These are phyloP conservation scores for Phytomonas sp. DNA, from an alignment of 208 protist genomes.

Conservation along the genomic window DNA sequence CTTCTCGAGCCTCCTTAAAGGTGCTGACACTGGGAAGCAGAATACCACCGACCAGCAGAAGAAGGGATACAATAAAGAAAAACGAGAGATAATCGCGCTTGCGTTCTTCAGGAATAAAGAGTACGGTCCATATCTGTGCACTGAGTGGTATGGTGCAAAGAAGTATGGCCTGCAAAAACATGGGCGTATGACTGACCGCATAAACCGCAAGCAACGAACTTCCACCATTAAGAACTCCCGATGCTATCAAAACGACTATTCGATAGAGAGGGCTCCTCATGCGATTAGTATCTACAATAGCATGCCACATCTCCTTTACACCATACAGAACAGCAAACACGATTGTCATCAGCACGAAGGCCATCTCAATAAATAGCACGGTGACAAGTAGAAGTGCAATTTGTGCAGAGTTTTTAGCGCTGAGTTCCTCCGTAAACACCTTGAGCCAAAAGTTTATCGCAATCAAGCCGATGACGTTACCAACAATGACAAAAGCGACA, in stretches of 20 bases:
- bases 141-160: slow-evolving; percentile 66
- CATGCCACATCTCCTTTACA: slow-evolving; percentile 28
- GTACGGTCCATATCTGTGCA: slow-evolving; percentile 64
- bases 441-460: slow-evolving; percentile 70
- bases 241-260: slow-evolving; percentile 62
- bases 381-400: slow-evolving; percentile 68
- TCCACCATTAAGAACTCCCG: slow-evolving; percentile 52
- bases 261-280: slow-evolving; percentile 39
- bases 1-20: slow-evolving; percentile 24
- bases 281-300: slow-evolving; percentile 47
- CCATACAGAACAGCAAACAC: slow-evolving; percentile 39
- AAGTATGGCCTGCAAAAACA: slow-evolving; percentile 73
- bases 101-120: slow-evolving; percentile 64
- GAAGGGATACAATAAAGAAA: slow-evolving; percentile 51
- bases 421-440: slow-evolving; percentile 28
- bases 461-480: slow-evolving; percentile 72
- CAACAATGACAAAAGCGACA: slow-evolving; percentile 53
- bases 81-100: slow-evolving; percentile 65
- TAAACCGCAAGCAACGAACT: slow-evolving; percentile 48
- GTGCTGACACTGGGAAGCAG: slow-evolving; percentile 43
- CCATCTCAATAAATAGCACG: slow-evolving; percentile 37
- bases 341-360: slow-evolving; percentile 27
- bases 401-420: slow-evolving; percentile 37
- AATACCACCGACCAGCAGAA: slow-evolving; percentile 58
- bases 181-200: slow-evolving; percentile 61